Evolutionary conservation across 2,329 filamentous ascomycete genomes (phyloP), one percentile per base, ranked within the genome.

Genomic region (Fusarium pseudonygamai): DNA sequence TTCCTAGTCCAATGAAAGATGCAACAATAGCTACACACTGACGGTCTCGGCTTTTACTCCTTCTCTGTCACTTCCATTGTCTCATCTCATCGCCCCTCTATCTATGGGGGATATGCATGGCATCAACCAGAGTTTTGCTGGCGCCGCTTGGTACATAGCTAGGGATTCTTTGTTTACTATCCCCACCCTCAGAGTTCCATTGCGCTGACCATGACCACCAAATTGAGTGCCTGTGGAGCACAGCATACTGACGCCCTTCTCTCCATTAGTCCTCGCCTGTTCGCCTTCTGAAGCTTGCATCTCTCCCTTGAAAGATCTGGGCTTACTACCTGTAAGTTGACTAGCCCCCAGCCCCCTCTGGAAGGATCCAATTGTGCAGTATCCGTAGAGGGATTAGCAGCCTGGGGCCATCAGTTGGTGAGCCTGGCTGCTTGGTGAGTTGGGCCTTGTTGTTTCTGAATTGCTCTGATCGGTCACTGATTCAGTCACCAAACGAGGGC

Each of bases 401-500:
- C 55, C 43, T 45, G 47, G 40, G 43, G 39, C 56, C 55, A 28
- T 58, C 68, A 72, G 68, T 50, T 50, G 30, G 47, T 60, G 61
- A 64, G 53, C 47, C 47, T 37, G 36, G 36, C 36, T 37, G 36
- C 36, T 18, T 32, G 28, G 47, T 60, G 59, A 45, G 56, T 67
- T 62, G 68, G 63, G 57, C 60, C 50, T 40, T 46, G n/a, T 43
- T 68, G 46, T 61, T 53, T 64, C 65, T 77, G 49, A 75, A 59
- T 47, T 70, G 63, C 60, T 66, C 68, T 77, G 75, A 74, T 77
- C 66, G 55, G 61, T 66, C 60, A 60, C 69, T 77, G 72, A 70
- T 76, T 76, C 73, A 76, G 69, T 74, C 72, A 64, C 56, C 63
- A 34, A 67, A 65, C 72, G 77, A 75, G 72, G 75, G 67, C 66